These are phyloP conservation scores for Agaricus bisporus DNA, from an alignment of 768 basidiomycete species.

Conservation along the genomic window DNA sequence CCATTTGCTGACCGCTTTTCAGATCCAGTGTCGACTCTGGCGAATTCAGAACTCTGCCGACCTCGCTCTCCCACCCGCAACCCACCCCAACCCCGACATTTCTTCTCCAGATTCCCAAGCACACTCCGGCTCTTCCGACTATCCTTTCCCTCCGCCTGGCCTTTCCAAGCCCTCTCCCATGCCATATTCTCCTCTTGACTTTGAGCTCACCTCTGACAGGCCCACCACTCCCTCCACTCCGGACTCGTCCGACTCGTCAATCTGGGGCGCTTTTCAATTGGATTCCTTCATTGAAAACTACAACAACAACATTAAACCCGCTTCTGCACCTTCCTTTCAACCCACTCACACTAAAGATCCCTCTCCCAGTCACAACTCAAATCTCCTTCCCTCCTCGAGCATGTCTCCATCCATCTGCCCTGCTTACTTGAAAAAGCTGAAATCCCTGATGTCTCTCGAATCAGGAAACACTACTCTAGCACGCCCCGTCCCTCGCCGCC, in stretches of 20 bases:
- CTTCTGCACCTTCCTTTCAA: neutral
- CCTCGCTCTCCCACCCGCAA: neutral
- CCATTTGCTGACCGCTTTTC: neutral
- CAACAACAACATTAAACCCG: neutral
- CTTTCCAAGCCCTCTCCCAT: constrained; percentile 4
- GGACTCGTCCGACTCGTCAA: neutral
- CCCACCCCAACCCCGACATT: neutral
- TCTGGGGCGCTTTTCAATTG: constrained; percentile 9
- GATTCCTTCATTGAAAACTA: constrained; percentile 7
- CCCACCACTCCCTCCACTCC: neutral
- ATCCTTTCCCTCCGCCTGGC: constrained; percentile 7
- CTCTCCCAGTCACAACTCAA: neutral
- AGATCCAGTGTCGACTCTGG: constrained; percentile 6
- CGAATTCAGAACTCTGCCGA: constrained; percentile 1
- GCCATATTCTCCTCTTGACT: neutral
- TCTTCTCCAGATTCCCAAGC: neutral
- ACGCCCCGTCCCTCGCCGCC: neutral
- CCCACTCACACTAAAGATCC: neutral
- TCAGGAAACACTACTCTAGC: neutral
- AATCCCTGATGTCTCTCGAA: neutral
- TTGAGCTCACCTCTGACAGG: constrained; percentile 1
- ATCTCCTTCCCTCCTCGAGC: neutral
- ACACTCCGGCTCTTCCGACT: neutral
- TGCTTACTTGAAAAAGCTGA: neutral
- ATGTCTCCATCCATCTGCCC: neutral